phyloP scores from a whole-genome alignment of 768 basidiomycete species.

The Lentinula sp. region DNA sequence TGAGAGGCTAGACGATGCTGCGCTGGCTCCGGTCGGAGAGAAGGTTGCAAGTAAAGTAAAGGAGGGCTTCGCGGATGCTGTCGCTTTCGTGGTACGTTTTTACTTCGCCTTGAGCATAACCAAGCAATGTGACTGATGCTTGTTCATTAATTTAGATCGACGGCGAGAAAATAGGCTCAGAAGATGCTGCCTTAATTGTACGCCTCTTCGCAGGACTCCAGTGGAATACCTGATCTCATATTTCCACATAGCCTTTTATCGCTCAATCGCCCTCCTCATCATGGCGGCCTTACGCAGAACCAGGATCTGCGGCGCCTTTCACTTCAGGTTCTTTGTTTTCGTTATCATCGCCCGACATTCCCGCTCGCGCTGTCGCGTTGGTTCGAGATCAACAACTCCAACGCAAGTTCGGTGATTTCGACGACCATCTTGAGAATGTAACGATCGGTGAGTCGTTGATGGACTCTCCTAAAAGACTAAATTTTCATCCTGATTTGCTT shows the following conservation, averaged over 20 bases:
- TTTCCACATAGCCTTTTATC: conserved; percentile 41
- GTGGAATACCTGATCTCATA: neutral
- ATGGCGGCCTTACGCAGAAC: conserved; percentile 43
- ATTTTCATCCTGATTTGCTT: conserved; percentile 12
- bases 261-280: conserved; percentile 25
- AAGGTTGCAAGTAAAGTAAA: conserved; percentile 52
- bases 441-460: conserved; percentile 36
- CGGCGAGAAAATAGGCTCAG: conserved; percentile 47
- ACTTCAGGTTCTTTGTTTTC: conserved; percentile 37
- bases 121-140: conserved; percentile 2
- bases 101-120: neutral
- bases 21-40: conserved; percentile 62
- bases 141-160: conserved; percentile 41
- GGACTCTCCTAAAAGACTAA: conserved; percentile 20
- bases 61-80: conserved; percentile 46
- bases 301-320: conserved; percentile 31
- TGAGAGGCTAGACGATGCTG: conserved; percentile 53
- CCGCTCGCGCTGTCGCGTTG: conserved; percentile 39
- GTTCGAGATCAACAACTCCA: conserved; percentile 48
- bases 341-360: conserved; percentile 38
- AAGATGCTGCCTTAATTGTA: conserved; percentile 50
- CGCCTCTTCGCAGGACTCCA: neutral
- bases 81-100: conserved; percentile 64
- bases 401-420: conserved; percentile 68
- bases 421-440: conserved; percentile 77